Percentiles rank a stretch among this genome's conserved stretches.
These are phyloP conservation scores for Phaeodactylum tricornutum DNA, from an alignment of 108 stramenopile genomes.

Conservation along the genomic window DNA sequence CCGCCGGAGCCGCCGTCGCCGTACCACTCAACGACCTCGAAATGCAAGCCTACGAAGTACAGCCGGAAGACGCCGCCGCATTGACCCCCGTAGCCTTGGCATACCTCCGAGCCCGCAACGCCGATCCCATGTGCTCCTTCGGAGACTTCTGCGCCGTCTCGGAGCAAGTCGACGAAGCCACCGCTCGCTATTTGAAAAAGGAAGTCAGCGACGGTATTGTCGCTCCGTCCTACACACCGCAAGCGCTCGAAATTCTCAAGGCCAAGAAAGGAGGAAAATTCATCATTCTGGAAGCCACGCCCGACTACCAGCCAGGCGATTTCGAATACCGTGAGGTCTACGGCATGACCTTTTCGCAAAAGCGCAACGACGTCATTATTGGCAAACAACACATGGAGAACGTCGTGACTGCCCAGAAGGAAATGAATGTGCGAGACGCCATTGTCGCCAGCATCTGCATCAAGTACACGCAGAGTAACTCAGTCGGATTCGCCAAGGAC, in stretches of 20 bases:
- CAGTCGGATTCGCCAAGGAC: constrained; percentile 91
- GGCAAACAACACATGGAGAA: constrained; percentile 65
- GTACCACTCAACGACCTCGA: constrained; percentile 86
- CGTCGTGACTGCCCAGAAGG: constrained; percentile 42
- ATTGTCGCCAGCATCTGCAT: constrained; percentile 93
- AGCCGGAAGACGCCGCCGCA: constrained; percentile 42
- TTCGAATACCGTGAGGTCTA: constrained; percentile 97
- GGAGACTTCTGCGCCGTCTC: constrained; percentile 96
- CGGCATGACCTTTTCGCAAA: constrained; percentile 95
- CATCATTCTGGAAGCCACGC: constrained; percentile 90
- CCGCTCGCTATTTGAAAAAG: constrained; percentile 90
- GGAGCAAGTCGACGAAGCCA: constrained; percentile 94
- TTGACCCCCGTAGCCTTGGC: constrained; percentile 91
- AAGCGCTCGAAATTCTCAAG: constrained; percentile 90
- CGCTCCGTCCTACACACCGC: constrained; percentile 96
- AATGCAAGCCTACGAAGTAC: constrained; percentile 82
- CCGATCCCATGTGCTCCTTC: constrained; percentile 98
- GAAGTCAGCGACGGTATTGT: constrained; percentile 98
- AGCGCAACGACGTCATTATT: constrained; percentile 86
- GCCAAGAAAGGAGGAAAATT: constrained; percentile 97
- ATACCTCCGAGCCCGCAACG: constrained; percentile 95
- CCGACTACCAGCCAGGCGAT: constrained; percentile 66
- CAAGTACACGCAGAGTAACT: constrained; percentile 99
- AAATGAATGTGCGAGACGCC: constrained; percentile 93
- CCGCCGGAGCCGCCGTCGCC: constrained; percentile 95